Evolutionary conservation across 768 basidiomycete species (phyloP).

Genomic region (Lentinula aciculospora): DNA sequence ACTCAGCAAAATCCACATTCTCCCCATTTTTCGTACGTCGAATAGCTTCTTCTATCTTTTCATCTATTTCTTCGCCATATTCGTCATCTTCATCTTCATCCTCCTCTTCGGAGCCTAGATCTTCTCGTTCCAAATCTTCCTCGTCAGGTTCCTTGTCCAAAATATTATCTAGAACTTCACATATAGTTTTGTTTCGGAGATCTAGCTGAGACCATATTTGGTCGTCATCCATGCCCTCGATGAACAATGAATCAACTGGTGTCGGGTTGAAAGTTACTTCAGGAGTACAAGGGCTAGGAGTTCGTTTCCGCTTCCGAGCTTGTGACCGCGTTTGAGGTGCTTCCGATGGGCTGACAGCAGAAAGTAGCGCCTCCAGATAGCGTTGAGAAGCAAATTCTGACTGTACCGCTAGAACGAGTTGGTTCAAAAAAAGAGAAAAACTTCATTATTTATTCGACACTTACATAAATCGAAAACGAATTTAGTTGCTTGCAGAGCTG

Average conservation of each 20-base stretch:
- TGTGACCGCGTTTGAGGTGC: conserved; percentile 77
- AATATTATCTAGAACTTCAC: conserved; percentile 57
- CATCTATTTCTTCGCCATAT: conserved; percentile 22
- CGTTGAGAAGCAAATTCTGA: conserved; percentile 62
- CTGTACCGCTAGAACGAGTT: conserved; percentile 25
- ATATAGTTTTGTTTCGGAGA: conserved; percentile 65
- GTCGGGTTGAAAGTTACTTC: conserved; percentile 45
- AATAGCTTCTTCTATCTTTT: conserved; percentile 24
- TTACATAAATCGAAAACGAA: conserved; percentile 72
- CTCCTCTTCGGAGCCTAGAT: conserved; percentile 22
- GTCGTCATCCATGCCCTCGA: conserved; percentile 75
- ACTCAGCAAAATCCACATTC: conserved; percentile 27
- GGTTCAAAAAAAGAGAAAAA: neutral
- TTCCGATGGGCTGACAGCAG: conserved; percentile 58
- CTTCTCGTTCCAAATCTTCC: conserved; percentile 23
- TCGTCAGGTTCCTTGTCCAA: conserved; percentile 46
- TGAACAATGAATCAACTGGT: conserved; percentile 69
- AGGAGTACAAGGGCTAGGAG: conserved; percentile 24
- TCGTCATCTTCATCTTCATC: conserved; percentile 26
- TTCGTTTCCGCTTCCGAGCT: conserved; percentile 41
- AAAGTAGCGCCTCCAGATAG: conserved; percentile 60
- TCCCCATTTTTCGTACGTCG: conserved; percentile 21
- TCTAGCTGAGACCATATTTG: conserved; percentile 96
- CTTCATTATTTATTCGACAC: conserved; percentile 15
- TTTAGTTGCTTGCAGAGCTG: conserved; percentile 66